Evolutionary conservation across 257 asterid species (phyloP).

Genomic region (Solanum arcanum): DNA sequence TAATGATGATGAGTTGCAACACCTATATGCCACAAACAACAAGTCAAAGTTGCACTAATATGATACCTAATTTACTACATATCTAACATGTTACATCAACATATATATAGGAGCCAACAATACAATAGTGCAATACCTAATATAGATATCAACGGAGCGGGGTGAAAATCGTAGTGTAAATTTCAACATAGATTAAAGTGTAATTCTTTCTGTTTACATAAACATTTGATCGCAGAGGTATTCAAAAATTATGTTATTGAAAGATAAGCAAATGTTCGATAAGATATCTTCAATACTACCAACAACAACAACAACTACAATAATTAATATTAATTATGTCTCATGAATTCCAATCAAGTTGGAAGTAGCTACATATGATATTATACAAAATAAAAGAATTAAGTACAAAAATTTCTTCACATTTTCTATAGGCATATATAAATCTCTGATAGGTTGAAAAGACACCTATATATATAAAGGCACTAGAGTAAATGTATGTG

Average conservation of each 20-base stretch:
- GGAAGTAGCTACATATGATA: neutral
- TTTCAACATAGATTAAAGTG: neutral
- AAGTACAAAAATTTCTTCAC: neutral
- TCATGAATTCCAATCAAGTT: neutral
- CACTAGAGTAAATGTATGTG: neutral
- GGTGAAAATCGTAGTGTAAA: neutral
- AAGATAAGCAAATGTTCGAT: neutral
- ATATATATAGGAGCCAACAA: neutral
- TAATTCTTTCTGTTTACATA: neutral
- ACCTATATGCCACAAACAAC: constrained; percentile 19
- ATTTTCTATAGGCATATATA: neutral
- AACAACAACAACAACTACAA: neutral
- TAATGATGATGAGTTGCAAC: constrained; percentile 61
- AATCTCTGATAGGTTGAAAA: neutral
- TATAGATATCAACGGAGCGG: neutral
- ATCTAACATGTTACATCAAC: constrained; percentile 16
- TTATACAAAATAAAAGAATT: neutral
- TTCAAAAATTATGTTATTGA: neutral
- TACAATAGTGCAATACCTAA: neutral
- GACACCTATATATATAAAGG: neutral
- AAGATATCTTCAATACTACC: neutral
- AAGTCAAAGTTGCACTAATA: constrained; percentile 57
- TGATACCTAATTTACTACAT: neutral
- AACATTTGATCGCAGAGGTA: neutral
- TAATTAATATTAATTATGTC: neutral